Evolutionary conservation across 1,284 basidiomycete genomes (phyloP).

Genomic region (Waitea zeae): DNA sequence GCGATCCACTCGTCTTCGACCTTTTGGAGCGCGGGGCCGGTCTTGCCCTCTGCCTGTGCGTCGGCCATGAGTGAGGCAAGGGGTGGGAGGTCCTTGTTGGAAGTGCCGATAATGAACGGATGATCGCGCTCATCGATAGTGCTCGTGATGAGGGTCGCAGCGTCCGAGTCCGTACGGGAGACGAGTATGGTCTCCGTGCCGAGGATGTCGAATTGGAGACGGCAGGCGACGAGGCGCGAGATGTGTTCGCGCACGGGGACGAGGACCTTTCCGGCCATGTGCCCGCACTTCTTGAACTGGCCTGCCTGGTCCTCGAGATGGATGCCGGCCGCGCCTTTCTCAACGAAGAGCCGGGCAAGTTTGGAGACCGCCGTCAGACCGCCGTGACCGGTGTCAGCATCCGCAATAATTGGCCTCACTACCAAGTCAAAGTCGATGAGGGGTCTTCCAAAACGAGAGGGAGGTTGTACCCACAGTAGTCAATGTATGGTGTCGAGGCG

Average conservation of each 20-base stretch:
- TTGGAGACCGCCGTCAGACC: conserved; percentile 50
- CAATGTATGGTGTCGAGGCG: conserved; percentile 38
- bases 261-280: conserved; percentile 63
- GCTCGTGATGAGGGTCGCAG: conserved; percentile 90
- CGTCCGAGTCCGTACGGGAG: conserved; percentile 70
- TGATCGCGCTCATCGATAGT: conserved; percentile 97
- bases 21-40: conserved; percentile 66
- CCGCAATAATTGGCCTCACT: conserved; percentile 51
- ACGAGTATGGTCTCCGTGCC: conserved; percentile 63
- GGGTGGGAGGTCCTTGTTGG: conserved; percentile 50
- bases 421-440: too few relatives aligned
- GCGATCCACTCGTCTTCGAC: conserved; percentile 81
- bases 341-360: conserved; percentile 68
- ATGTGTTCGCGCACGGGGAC: conserved; percentile 54
- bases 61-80: conserved; percentile 73
- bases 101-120: conserved; percentile 86
- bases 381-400: conserved; percentile 52
- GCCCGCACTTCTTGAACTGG: conserved; percentile 54
- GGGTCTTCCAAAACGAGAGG: too few relatives aligned
- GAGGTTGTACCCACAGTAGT: too few relatives aligned
- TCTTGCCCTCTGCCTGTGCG: conserved; percentile 70
- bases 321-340: conserved; percentile 55
- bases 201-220: conserved; percentile 70
- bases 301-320: conserved; percentile 72
- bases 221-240: conserved; percentile 63